Base-by-base conservation (phyloP, 108 stramenopile species). In the Nannochloropsis oceanica region DNA sequence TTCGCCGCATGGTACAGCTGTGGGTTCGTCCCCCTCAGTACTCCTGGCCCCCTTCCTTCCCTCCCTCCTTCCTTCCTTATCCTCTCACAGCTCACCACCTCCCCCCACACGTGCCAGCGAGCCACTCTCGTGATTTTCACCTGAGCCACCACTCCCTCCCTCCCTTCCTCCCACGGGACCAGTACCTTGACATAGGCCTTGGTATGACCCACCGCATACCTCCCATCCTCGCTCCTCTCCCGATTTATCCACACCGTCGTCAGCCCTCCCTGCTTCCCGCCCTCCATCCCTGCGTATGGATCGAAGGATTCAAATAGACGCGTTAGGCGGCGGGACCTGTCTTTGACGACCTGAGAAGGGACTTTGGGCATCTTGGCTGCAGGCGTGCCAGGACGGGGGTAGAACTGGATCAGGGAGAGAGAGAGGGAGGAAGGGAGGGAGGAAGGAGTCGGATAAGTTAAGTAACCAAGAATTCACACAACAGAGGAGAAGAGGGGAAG, bases 331-430 rank as follows among this genome's bases (percentile, higher is more conserved):
- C 91, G 86, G 24, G 79, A 82, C 27, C 91, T 44, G 12, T 87
- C 85, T 44, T 92, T 92, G 12, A 90, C 90, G 9, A 86, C 42
- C 22, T 86, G 43, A n/a, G 90, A 89, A 8, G 34, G 43, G n/a
- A 92, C 79, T 18, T 86, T 84, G 43, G 79, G 82, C 91, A 92
- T 92, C 43, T 80, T 84, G 9, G 91, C 91, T n/a, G 91, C 91
- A 13, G 89, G 88, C 7, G 91, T 92, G 22, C 90, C 90, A 9
- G 91, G 91, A 20, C 91, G 86, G n/a, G 90, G 86, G 82, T 92
- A 92, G 59, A 92, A 92, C 80, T 92, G 90, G 27, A 5, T 3
- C 5, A 24, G 20, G 79, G 83, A 73, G 59, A 0, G 0, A 0
- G 46, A 18, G 0, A 50, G 18, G 46, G 46, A 50, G 46, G 46